A percentile compares a stretch with the other conserved stretches of the same genome.
Evolutionary conservation across 352 stramenopile genomes (phyloP).

Genomic region (Phytophthora pinifolia): DNA sequence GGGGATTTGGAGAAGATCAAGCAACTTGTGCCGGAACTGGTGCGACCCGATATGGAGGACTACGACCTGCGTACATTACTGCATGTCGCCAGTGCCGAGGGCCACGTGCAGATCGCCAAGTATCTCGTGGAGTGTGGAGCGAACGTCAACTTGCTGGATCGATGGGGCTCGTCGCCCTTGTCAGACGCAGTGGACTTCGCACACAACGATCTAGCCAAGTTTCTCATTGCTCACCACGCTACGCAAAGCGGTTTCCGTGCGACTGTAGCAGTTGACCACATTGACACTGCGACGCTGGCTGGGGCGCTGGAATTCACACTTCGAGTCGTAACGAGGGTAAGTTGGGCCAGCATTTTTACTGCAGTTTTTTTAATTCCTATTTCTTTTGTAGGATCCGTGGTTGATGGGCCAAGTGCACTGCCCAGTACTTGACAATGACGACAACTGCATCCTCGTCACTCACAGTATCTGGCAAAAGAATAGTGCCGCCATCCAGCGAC

Average conservation of each 20-base stretch:
- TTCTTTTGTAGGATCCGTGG: constrained; percentile 51
- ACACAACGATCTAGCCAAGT: constrained; percentile 72
- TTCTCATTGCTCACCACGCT: constrained; percentile 60
- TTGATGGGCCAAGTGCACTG: constrained; percentile 76
- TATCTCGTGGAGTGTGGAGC: constrained; percentile 70
- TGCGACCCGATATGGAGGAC: constrained; percentile 72
- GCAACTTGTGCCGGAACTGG: constrained; percentile 50
- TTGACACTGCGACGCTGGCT: constrained; percentile 59
- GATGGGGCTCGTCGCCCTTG: constrained; percentile 73
- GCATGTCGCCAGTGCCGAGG: constrained; percentile 75
- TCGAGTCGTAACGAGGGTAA: constrained; percentile 58
- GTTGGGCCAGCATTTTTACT: constrained; percentile 2
- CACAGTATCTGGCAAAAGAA: constrained; percentile 79
- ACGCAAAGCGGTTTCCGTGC: constrained; percentile 63
- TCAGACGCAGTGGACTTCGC: constrained; percentile 79
- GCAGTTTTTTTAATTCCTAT: not conserved
- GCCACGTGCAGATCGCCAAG: constrained; percentile 50
- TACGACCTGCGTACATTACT: constrained; percentile 75
- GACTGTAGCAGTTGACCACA: constrained; percentile 56
- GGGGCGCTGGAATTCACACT: constrained; percentile 68
- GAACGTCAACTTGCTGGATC: constrained; percentile 79
- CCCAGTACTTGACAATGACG: constrained; percentile 55
- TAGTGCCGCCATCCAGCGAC: not conserved
- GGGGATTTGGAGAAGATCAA: constrained; percentile 50
- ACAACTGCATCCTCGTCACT: constrained; percentile 61